A percentile compares a stretch with the other conserved stretches of the same genome.
Evolutionary conservation across 23 red algal genomes (phyloP).

Genomic region (Gracilaria gracilis): DNA sequence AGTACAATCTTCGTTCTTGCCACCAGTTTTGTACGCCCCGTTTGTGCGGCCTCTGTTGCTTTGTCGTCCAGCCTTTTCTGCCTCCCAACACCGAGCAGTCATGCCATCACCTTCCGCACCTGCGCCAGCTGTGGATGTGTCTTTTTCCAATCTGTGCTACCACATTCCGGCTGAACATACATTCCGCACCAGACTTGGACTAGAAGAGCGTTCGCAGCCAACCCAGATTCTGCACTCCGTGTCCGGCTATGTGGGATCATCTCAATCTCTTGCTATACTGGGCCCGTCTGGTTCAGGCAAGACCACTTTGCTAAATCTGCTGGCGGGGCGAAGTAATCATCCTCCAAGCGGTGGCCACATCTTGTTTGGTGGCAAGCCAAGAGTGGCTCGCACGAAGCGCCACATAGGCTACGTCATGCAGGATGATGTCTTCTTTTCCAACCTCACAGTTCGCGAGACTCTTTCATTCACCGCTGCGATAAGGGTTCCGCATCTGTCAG

Average conservation of each 20-base stretch:
- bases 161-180: conserved; percentile 16
- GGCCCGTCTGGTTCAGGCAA: conserved; percentile 78
- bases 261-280: conserved; percentile 84
- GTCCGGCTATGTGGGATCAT: conserved; percentile 66
- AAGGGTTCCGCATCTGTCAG: conserved; percentile 54
- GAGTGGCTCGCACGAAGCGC: conserved; percentile 72
- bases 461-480: conserved; percentile 82
- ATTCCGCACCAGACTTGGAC: background rate
- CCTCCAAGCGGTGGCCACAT: conserved; percentile 56
- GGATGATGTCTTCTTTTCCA: conserved; percentile 94
- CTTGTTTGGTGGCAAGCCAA: conserved; percentile 63
- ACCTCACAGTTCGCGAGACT: conserved; percentile 88
- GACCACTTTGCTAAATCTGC: conserved; percentile 88
- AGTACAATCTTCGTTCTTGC: background rate
- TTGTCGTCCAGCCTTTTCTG: background rate
- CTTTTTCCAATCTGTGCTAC: conserved; percentile 40
- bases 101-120: background rate
- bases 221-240: conserved; percentile 75
- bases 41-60: too few species aligned
- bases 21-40: too few species aligned
- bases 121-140: conserved; percentile 22
- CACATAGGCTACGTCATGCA: conserved; percentile 94
- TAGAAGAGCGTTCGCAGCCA: background rate
- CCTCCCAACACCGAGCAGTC: background rate
- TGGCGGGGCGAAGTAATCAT: conserved; percentile 77